Conservation (phyloP, 2,329 filamentous ascomycete species). For the Aspergillus hortae region DNA sequence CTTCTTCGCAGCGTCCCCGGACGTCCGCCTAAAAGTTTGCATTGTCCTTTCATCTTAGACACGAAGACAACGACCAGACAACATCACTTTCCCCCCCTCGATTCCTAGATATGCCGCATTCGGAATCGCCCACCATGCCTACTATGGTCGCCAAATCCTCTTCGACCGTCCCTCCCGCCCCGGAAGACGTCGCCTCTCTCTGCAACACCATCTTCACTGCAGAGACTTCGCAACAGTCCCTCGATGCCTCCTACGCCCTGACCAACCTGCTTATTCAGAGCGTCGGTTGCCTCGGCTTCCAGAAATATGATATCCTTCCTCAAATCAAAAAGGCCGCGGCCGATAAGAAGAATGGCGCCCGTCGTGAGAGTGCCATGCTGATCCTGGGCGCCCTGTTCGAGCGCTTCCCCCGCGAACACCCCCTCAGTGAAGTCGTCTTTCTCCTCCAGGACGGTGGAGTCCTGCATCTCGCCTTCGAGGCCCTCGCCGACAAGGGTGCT, state of each 20-base stretch:
- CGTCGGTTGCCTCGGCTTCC: slow-evolving; percentile 60
- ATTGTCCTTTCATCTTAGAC: background rate
- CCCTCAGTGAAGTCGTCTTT: slow-evolving; percentile 75
- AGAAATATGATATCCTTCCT: slow-evolving; percentile 59
- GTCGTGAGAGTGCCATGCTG: slow-evolving; percentile 90
- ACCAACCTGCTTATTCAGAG: slow-evolving; percentile 63
- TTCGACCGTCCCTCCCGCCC: slow-evolving; percentile 52
- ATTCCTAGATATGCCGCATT: slow-evolving; percentile 43
- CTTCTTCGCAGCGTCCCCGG: slow-evolving; percentile 4
- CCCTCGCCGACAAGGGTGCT: slow-evolving; percentile 81
- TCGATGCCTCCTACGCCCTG: slow-evolving; percentile 65
- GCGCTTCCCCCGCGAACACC: slow-evolving; percentile 74
- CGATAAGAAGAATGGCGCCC: slow-evolving; percentile 89
- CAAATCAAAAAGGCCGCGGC: slow-evolving; percentile 72
- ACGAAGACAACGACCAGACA: background rate
- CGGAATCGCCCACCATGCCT: slow-evolving; percentile 39
- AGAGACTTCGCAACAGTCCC: slow-evolving; percentile 64
- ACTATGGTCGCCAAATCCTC: slow-evolving; percentile 49
- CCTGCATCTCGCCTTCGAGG: slow-evolving; percentile 71
- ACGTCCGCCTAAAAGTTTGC: slow-evolving; percentile 1
- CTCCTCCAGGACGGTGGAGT: slow-evolving; percentile 76
- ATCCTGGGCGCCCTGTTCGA: slow-evolving; percentile 91
- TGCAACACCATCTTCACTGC: slow-evolving; percentile 67
- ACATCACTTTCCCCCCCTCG: background rate
- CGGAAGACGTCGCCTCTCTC: slow-evolving; percentile 63